Conservation (phyloP, 129 eudicot genomes). For the Flaveria bidentis region DNA sequence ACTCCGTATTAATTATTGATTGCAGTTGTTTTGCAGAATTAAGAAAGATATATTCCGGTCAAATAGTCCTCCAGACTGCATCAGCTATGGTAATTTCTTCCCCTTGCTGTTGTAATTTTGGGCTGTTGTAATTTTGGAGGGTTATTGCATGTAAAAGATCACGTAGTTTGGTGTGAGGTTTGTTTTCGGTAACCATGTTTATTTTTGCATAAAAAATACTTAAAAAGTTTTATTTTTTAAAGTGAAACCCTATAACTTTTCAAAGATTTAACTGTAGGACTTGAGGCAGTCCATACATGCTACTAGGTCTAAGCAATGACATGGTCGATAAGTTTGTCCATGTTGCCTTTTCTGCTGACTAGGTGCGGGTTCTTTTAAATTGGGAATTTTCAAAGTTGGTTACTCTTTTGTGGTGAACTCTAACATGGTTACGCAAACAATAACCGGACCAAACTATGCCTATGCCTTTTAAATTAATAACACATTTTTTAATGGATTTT, state of each 20-base stretch:
- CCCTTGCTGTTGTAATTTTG: background rate
- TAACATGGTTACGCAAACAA: background rate
- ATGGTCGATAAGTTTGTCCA: background rate
- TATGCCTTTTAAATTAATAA: background rate
- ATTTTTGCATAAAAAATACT: background rate
- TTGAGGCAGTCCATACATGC: background rate
- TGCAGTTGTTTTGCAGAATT: constrained; percentile 86
- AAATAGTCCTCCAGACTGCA: constrained; percentile 65
- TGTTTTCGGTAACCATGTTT: background rate
- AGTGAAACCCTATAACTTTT: background rate
- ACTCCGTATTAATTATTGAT: constrained; percentile 28
- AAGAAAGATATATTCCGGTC: constrained; percentile 47
- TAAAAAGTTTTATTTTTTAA: background rate
- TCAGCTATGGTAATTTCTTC: constrained; percentile 63
- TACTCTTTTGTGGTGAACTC: background rate
- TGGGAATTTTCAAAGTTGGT: background rate
- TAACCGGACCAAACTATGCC: background rate
- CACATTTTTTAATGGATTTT: background rate
- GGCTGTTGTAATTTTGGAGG: background rate
- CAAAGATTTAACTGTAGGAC: no score
- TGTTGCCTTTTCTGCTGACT: background rate
- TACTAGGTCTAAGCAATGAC: background rate
- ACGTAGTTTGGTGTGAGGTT: background rate
- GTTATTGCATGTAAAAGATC: background rate
- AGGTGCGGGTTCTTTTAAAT: background rate